Percentiles rank a stretch among this genome's conserved stretches.
These are phyloP conservation scores for Aureococcus anophagefferens DNA, from an alignment of 108 stramenopile species.

Conservation along the genomic window DNA sequence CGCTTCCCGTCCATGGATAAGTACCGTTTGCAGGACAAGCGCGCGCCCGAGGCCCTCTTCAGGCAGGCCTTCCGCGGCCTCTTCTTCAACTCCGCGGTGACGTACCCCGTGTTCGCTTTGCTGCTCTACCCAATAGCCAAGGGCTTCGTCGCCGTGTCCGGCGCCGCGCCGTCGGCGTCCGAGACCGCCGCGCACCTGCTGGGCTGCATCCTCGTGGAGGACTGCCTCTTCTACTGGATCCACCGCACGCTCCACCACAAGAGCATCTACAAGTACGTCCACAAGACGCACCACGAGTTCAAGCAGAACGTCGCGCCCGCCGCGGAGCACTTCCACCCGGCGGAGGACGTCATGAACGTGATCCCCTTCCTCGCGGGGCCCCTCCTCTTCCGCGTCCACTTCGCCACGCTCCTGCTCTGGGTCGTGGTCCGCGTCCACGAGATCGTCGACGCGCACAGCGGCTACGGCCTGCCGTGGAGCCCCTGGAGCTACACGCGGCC, in stretches of 20 bases:
- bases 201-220: conserved; percentile 15
- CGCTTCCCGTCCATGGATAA: too few relatives aligned
- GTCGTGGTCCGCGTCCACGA: conserved; percentile 3
- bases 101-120: too few relatives aligned
- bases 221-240: conserved; percentile 21
- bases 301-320: conserved; percentile 9
- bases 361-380: conserved; percentile 9
- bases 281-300: conserved; percentile 25
- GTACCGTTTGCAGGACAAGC: too few relatives aligned
- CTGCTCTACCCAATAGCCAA: too few relatives aligned
- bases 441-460: conserved; percentile 16
- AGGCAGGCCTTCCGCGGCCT: too few relatives aligned
- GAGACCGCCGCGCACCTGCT: conserved; percentile 2
- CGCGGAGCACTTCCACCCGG: conserved; percentile 22
- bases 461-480: conserved; percentile 17
- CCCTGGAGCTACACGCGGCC: too few relatives aligned
- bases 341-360: conserved; percentile 22
- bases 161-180: too few relatives aligned
- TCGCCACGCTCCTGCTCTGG: conserved; percentile 4
- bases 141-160: too few relatives aligned
- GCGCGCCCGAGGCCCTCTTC: too few relatives aligned
- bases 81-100: too few relatives aligned
- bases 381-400: conserved; percentile 13
- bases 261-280: conserved; percentile 19
- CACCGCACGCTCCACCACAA: conserved; percentile 22